Evolutionary conservation across 306 rosid genomes (phyloP), one percentile per base, ranked within the genome.

Genomic region (Leucaena leucocephala): DNA sequence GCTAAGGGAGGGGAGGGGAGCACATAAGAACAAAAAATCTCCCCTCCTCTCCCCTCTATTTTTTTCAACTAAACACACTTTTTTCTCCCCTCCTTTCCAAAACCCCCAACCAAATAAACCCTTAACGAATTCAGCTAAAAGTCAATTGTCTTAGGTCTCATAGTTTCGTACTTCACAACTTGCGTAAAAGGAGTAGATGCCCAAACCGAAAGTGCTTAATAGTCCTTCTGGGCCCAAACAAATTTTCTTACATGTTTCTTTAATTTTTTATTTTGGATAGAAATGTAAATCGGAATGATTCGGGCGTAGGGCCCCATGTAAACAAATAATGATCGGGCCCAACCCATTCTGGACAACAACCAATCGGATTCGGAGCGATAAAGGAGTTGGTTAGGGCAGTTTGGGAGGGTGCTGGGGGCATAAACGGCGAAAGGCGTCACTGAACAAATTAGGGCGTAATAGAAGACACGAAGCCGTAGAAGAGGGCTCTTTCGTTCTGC

Each of bases 401-500:
- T 57, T 57, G 40, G 78, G 68, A 48, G 68, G 38, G 49, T 33
- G 54, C 50, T 35, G 68, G 79, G 74, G 70, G 76, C 86, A 88
- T 91, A 89, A 85, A 90, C 87, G 59, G 42, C 21, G 79, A 78
- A 83, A 80, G 73, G 71, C 78, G 48, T 44, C 5, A 34, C 81
- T 0, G 35, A 27, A 45, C 40, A 57, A 78, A 79, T 86, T 90
- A 88, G 91, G 94, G 94, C 91, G 91, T 85, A 88, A 90, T 78
- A 86, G 94, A 90, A 90, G 78, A 84, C 76, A 85, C 90, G 84
- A 86, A 86, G 94, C 92, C 92, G 89, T 82, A 76, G 92, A 83
- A 86, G 89, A 90, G 90, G 90, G 88, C 92, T 88, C 88, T 80
- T 27, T 54, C 76, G 48, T 83, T 59, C 34, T 72, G 89, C 79